These are phyloP conservation scores for Pyrus communis DNA, from an alignment of 306 rosid genomes.

Conservation along the genomic window DNA sequence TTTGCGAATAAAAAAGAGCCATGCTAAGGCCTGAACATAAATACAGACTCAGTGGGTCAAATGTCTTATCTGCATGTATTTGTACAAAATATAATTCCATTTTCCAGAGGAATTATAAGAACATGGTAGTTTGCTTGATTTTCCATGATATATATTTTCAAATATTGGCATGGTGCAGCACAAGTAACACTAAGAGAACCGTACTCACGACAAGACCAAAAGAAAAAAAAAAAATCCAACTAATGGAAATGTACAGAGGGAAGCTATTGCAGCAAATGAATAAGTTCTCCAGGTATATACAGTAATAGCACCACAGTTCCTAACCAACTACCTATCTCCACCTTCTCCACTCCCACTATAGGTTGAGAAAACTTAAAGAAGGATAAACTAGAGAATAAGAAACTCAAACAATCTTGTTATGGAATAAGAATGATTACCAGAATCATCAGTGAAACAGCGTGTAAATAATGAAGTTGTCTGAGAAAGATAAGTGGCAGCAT, in stretches of 20 bases:
- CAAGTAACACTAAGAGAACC: background rate
- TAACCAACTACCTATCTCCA: background rate
- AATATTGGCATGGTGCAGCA: background rate
- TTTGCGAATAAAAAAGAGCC: background rate
- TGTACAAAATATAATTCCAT: background rate
- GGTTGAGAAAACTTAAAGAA: background rate
- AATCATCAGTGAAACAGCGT: slow-evolving; percentile 72
- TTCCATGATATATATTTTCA: background rate
- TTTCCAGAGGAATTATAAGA: background rate
- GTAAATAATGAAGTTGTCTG: slow-evolving; percentile 78
- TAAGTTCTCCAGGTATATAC: background rate
- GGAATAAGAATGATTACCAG: slow-evolving; percentile 46
- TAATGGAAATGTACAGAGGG: background rate
- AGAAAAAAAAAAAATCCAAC: background rate
- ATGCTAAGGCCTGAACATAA: background rate
- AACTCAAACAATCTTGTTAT: background rate
- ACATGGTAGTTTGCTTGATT: background rate
- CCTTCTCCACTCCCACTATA: too few species aligned
- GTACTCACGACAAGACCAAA: background rate
- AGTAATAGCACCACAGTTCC: background rate
- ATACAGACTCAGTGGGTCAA: background rate
- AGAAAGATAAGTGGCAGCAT: slow-evolving; percentile 82
- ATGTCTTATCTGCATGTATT: background rate
- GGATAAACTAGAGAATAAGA: background rate
- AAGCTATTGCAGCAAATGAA: background rate